Evolutionary conservation across 2,329 filamentous ascomycete genomes (phyloP).

Genomic region (Cylindrodendrum hubeiense): DNA sequence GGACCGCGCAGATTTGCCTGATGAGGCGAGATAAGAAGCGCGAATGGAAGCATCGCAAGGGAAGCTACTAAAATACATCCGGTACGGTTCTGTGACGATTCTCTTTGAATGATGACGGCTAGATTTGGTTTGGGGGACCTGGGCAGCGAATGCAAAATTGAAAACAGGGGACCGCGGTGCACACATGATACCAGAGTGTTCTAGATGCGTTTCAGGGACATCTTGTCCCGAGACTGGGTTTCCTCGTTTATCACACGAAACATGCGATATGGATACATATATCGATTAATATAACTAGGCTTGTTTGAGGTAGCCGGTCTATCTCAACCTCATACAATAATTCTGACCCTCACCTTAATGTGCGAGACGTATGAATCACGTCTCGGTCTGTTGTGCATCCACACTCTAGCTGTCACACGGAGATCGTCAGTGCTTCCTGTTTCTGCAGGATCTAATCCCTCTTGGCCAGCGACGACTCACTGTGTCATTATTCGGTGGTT

Average conservation of each 20-base stretch:
- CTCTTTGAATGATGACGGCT: background rate
- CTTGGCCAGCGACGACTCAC: background rate
- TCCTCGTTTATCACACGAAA: background rate
- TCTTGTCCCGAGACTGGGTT: background rate
- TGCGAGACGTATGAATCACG: background rate
- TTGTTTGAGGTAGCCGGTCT: slow-evolving; percentile 11
- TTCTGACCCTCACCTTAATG: slow-evolving; percentile 1
- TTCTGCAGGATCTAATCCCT: background rate
- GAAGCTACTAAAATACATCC: background rate
- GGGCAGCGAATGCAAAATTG: slow-evolving; percentile 10
- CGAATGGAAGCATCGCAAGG: slow-evolving; percentile 44
- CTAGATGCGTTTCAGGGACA: background rate
- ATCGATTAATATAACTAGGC: background rate
- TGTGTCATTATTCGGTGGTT: background rate
- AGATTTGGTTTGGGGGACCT: background rate
- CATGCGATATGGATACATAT: background rate
- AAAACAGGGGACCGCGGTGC: background rate
- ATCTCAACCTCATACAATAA: slow-evolving; percentile 14
- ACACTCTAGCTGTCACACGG: background rate
- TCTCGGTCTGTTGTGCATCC: slow-evolving; percentile 4
- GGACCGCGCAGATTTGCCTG: slow-evolving; percentile 51
- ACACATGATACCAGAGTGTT: slow-evolving; percentile 17
- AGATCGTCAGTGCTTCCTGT: background rate
- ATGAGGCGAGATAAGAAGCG: slow-evolving; percentile 45
- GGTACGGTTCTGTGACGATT: background rate